Conservation (phyloP, 192 early-diverging fungal species). For the Hyaloraphidium curvatum region DNA sequence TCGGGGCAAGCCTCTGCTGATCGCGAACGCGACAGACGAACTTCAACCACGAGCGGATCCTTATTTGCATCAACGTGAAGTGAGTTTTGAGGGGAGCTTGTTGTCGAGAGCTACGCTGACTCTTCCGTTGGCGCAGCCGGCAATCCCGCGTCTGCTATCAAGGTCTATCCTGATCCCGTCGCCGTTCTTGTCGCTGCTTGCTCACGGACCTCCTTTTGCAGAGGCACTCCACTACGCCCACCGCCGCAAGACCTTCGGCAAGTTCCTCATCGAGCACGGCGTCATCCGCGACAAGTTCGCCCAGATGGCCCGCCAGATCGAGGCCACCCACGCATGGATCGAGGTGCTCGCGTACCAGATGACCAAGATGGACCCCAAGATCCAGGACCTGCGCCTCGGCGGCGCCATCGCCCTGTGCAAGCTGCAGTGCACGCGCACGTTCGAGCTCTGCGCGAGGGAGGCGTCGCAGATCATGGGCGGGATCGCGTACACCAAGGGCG, state of each 20-base stretch:
- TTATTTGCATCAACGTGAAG: constrained; percentile 69
- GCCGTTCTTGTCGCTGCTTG: no score
- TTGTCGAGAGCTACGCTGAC: no score
- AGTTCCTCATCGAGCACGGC: constrained; percentile 62
- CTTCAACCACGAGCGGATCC: constrained; percentile 66
- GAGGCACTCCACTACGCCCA: constrained; percentile 18
- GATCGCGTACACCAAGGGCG: constrained; percentile 52
- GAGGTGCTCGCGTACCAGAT: constrained; percentile 56
- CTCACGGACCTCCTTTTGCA: no score
- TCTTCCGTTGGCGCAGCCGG: no score
- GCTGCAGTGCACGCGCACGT: constrained; percentile 63
- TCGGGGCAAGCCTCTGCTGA: no score
- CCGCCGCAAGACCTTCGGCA: constrained; percentile 72
- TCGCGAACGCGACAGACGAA: no score
- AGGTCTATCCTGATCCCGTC: no score
- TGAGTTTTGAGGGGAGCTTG: no score
- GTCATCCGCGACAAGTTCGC: constrained; percentile 51
- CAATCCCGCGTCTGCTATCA: constrained; percentile 74
- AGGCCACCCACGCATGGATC: constrained; percentile 69
- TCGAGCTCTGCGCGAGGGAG: constrained; percentile 71
- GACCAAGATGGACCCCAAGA: not conserved
- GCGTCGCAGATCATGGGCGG: constrained; percentile 83
- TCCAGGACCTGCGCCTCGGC: constrained; percentile 43
- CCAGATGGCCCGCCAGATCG: constrained; percentile 63
- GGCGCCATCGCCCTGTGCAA: constrained; percentile 72